Conservation (phyloP, 176 grass and related monocot species). For the Thinopyrum elongatum region DNA sequence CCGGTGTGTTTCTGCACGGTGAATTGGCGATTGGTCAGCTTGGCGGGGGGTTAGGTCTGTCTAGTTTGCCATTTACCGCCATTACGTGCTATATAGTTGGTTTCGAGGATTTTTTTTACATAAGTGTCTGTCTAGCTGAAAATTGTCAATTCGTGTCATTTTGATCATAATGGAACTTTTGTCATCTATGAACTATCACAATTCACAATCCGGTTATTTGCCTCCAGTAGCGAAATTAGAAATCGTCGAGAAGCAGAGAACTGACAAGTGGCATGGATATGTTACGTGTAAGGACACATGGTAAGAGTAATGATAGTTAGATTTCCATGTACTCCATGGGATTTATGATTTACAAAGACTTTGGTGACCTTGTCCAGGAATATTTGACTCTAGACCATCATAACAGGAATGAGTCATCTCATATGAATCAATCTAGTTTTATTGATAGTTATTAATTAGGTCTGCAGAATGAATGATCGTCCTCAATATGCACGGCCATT, state of each 20-base stretch:
- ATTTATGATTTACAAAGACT: not conserved
- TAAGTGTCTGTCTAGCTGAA: not conserved
- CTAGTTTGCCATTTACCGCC: not conserved
- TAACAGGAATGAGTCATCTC: not conserved
- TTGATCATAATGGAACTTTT: not conserved
- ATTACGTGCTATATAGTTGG: not conserved
- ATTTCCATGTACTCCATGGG: not conserved
- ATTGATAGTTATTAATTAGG: not conserved
- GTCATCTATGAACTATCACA: not conserved
- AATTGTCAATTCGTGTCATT: not conserved
- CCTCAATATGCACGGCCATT: not conserved
- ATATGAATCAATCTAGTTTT: not conserved
- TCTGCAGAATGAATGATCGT: not conserved
- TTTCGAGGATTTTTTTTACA: not conserved
- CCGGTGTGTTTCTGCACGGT: not conserved
- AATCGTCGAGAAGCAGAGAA: not conserved
- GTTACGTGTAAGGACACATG: not conserved
- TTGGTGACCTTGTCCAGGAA: not conserved
- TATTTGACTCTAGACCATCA: not conserved
- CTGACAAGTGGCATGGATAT: not conserved
- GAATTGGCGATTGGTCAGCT: not conserved
- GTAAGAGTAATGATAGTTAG: not conserved
- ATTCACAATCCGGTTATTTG: not conserved
- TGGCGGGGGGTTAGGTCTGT: not conserved
- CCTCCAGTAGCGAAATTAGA: not conserved